Base-by-base conservation (phyloP, 768 basidiomycete genomes). In the Lyophyllum semitale region DNA sequence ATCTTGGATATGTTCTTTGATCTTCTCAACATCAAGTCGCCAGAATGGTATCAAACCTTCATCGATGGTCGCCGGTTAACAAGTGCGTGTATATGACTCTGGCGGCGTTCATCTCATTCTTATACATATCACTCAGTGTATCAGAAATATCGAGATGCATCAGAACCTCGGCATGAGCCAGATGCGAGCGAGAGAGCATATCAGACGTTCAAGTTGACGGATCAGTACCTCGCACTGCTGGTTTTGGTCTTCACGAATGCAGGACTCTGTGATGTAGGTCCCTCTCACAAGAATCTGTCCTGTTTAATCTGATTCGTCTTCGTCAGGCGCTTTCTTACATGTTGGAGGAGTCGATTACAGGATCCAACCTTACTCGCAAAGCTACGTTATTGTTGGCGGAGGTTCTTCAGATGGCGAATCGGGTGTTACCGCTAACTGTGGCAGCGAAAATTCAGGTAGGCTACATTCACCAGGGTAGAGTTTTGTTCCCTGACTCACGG, bases 1-100 rank as follows among this genome's bases (percentile, higher is more conserved):
- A 78, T 98, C 32, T 76, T 98, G 49, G 93, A 98, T 62, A 89
- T 97, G 84, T 90, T 98, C 63, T 98, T 98, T 63, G 91, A 93
- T 57, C 78, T 95, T 17, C 74, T 99, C 18, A 92, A 94, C 53
- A 95, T 98, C 71, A 92, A 92, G 68, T 82, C 90, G 0, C 91
- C 94, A 1, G 89, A 89, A 42, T 98, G 95, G 94, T 92, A 93
- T 67, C 84, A 93, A 63, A 89, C 92, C 0, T 98, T 96, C 64
- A 88, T 97, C 32, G 89, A 89, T 53, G 95, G 94, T 11, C 84
- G 91, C 45, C 80, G 95, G 26, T 71, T 97, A 51, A 96, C 94
- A 2, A 89, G 95, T 95, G 65, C 57, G 86, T 43, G 12, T 27
- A 37, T 18, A 11, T 48, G 37, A 47, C 23, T 37, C 5, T 17